Base-by-base conservation (phyloP, 306 rosid species). In the Cucurbita maxima region DNA sequence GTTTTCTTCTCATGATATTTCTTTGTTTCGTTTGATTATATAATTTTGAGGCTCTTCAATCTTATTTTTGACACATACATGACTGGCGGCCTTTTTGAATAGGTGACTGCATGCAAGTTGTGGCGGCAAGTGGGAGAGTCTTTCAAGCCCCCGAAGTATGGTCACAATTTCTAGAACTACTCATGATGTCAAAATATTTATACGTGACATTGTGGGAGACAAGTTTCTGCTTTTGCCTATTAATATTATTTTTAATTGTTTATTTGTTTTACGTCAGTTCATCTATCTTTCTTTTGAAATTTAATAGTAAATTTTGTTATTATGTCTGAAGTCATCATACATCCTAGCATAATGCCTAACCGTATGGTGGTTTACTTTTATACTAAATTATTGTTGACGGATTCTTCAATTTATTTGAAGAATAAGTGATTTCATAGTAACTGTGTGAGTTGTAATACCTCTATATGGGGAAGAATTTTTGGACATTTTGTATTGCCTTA, bases 51-150 rank as follows among this genome's bases (percentile, higher is more conserved):
- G 18, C 75, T 58, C 75, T n/a, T 60, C 58, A 16, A 80, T 81
- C 75, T 18, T 54, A 72, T 81, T 34, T 52, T 70, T 77, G 68
- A 67, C 80, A 16, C 48, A 75, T 64, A 50, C 75, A 71, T 82
- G 71, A 81, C 72, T 77, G 43, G 41, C 37, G 60, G 77, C 54
- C 79, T 80, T 66, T 82, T 47, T 82, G 59, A 52, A 84, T 77
- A 95, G 97, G 99, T 95, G 81, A 95, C 97, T 79, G 85, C 96
- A 47, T 89, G 92, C 81, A 95, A 95, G 87, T 79, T 91, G 85
- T 95, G 99, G 97, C 87, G 92, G 80, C 96, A 91, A 89, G 99
- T 95, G 84, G 99, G 99, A 79, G 99, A 88, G 79, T 88, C 97
- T 76, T 95, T 95, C 85, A 95, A 83, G 81, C 99, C 99, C 76